phyloP scores from a whole-genome alignment of 306 rosid genomes.

The Cicer judaicum region DNA sequence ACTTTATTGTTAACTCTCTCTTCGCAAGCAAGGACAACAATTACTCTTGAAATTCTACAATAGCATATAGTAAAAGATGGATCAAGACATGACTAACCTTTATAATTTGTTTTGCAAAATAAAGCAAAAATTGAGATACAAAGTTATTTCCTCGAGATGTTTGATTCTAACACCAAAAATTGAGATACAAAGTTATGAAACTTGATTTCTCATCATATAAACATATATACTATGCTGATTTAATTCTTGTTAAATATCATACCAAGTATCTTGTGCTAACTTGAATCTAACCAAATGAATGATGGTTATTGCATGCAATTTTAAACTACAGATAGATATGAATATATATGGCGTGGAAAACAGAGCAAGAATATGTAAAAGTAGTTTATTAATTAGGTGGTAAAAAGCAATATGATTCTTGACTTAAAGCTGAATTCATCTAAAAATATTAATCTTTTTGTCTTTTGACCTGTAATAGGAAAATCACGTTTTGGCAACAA shows the following conservation, averaged over 20 bases:
- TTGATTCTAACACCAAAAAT: background rate
- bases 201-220: background rate
- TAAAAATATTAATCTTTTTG: background rate
- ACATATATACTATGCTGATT: background rate
- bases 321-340: background rate
- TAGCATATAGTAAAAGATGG: background rate
- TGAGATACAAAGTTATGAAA: background rate
- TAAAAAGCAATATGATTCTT: background rate
- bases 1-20: too few species aligned
- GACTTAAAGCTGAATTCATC: background rate
- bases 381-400: background rate
- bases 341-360: background rate
- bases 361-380: background rate
- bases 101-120: background rate
- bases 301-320: constrained; percentile 7
- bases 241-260: background rate
- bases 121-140: background rate
- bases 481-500: too few species aligned
- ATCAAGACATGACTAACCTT: constrained; percentile 2
- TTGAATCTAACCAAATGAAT: constrained; percentile 22
- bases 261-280: constrained; percentile 10
- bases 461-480: background rate
- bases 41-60: too few species aligned
- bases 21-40: too few species aligned
- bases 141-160: background rate